Base-by-base conservation (phyloP, 129 eudicot genomes). In the Helianthus tuberosus region DNA sequence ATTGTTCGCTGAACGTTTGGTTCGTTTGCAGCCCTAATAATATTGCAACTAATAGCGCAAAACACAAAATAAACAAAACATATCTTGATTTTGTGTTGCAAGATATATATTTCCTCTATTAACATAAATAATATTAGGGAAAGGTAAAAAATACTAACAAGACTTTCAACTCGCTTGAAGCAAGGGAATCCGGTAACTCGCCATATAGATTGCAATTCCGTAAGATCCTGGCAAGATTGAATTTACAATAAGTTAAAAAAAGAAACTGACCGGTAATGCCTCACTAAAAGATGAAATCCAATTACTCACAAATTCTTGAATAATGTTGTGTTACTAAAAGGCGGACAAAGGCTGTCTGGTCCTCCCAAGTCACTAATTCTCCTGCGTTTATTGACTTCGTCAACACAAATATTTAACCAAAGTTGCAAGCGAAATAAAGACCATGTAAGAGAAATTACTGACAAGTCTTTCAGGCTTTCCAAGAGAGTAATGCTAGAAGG, bases 181-280 rank as follows among this genome's bases (percentile, higher is more conserved):
- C 82, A 72, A 89, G 66, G 64, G 73, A 79, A 9, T 63, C 66
- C 3, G 98, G 98, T 70, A 92, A 76, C 38, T 55, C 47, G 51
- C 94, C 98, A 3, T 72, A 60, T 29, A 92, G 83, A 78, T 80
- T 86, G 91, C 97, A 92, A 72, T 86, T 87, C 84, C 97, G 84
- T 80, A 89, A 76, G 61, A 92, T 86, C 82, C 98, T 89, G 75
- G 82, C 71, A 89, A 35, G 41, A 79, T 59, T 29, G 9, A 41
- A 41, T 41, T 41, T 5, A 41, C 46, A 6, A 6, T 41, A 41
- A 39, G 8, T 41, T 41, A 41, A 41, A 6, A 0, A 6, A 41
- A 41, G 46, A 41, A 41, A 41, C 8, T 1, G 46, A 41, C 46
- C 46, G 46, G 8, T 41, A 41, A 38, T 38, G 6, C 43, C 6